Percentiles rank a stretch among this genome's conserved stretches.
Conservation (phyloP, 2,329 filamentous ascomycete species). For the Geosmithia putterillii region DNA sequence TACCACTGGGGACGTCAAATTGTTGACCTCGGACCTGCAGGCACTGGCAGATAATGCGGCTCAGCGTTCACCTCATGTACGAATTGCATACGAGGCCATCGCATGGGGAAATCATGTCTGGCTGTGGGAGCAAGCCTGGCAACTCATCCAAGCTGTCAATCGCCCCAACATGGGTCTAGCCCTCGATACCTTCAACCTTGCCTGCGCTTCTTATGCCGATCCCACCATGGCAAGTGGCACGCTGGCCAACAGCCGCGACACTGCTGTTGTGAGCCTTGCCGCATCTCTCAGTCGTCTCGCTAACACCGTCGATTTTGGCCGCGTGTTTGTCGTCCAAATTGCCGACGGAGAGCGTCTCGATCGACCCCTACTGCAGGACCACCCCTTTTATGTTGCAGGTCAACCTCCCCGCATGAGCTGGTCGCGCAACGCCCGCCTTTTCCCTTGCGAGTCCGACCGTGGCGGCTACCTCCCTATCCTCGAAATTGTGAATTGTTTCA, state of each 20-base stretch:
- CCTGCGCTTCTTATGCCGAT: too few relatives aligned
- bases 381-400: conserved; percentile 7
- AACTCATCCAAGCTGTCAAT: conserved; percentile 52
- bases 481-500: background rate
- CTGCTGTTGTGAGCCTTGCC: too few relatives aligned
- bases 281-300: too few relatives aligned
- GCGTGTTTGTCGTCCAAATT: conserved; percentile 66
- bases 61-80: conserved; percentile 39
- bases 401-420: conserved; percentile 2
- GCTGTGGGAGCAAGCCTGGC: conserved; percentile 62
- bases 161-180: conserved; percentile 64
- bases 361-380: conserved; percentile 38
- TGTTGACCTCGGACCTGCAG: conserved; percentile 50
- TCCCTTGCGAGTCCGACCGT: background rate
- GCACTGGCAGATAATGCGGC: conserved; percentile 57
- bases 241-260: too few relatives aligned
- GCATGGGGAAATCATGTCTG: conserved; percentile 60
- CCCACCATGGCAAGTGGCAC: too few relatives aligned
- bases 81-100: conserved; percentile 63
- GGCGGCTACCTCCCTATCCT: background rate
- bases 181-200: conserved; percentile 69
- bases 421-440: conserved; percentile 2
- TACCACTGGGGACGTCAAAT: conserved; percentile 30
- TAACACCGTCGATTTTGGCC: conserved; percentile 47
- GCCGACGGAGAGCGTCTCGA: conserved; percentile 58